A percentile compares a stretch with the other conserved stretches of the same genome.
Conservation (phyloP, 2,329 filamentous ascomycete species). For the Metarhizium robertsii region DNA sequence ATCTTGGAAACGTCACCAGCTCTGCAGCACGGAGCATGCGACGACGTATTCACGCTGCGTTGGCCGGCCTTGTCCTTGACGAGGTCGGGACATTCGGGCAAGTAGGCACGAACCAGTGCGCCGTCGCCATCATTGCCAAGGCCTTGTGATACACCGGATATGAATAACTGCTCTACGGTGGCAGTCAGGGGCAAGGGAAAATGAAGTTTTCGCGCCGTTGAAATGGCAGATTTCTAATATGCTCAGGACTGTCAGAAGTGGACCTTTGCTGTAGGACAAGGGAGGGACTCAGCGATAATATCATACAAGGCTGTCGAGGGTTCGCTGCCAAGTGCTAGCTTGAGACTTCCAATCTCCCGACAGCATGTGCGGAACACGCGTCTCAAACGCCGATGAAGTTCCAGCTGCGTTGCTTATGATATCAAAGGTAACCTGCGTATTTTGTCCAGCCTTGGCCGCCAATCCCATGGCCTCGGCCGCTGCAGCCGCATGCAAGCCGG, state of each 20-base stretch:
- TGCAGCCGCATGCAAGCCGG: slow-evolving; percentile 40
- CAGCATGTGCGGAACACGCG: slow-evolving; percentile 43
- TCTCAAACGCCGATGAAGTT: slow-evolving; percentile 46
- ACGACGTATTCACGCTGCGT: too few relatives aligned
- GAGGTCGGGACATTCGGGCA: too few relatives aligned
- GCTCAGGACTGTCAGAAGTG: slow-evolving; percentile 19
- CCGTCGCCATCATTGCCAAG: slow-evolving; percentile 19
- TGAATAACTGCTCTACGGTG: slow-evolving; percentile 22
- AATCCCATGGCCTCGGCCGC: slow-evolving; percentile 43
- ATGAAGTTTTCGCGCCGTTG: slow-evolving; percentile 16
- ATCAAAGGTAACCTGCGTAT: slow-evolving; percentile 24
- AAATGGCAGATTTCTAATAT: slow-evolving; percentile 13
- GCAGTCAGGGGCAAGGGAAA: slow-evolving; percentile 27
- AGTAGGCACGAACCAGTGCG: slow-evolving; percentile 13
- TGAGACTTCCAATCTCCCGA: slow-evolving; percentile 34
- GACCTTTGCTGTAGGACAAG: too few relatives aligned
- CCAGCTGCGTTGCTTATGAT: slow-evolving; percentile 20
- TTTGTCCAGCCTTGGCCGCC: slow-evolving; percentile 36
- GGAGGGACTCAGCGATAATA: too few relatives aligned
- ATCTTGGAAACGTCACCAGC: too few relatives aligned
- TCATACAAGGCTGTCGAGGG: too few relatives aligned
- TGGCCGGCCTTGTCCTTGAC: too few relatives aligned
- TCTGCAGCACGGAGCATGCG: too few relatives aligned
- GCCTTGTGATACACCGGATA: slow-evolving; percentile 16
- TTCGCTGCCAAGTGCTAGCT: slow-evolving; percentile 24